Conservation (phyloP, 2,329 filamentous ascomycete species). For the Aureobasidium leucospermi region DNA sequence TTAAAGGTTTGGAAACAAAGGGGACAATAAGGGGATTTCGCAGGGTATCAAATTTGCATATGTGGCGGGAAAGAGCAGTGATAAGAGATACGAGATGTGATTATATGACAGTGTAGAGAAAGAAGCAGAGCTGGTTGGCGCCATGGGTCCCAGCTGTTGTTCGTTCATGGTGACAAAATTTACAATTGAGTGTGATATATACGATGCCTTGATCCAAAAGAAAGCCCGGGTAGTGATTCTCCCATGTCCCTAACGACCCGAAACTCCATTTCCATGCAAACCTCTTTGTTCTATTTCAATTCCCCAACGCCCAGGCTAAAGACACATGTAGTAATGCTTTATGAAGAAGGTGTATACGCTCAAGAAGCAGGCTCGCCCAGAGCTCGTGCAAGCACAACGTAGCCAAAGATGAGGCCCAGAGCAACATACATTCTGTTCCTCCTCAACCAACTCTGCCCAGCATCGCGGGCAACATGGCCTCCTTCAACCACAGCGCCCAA, state of each 20-base stretch:
- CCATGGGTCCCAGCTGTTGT: no score
- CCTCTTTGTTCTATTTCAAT: no score
- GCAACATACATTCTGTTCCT: constrained; percentile 71
- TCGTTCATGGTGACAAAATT: background rate
- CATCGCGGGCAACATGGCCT: constrained; percentile 64
- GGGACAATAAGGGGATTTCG: no score
- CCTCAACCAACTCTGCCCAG: constrained; percentile 73
- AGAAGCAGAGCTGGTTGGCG: no score
- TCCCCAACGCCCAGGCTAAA: constrained; percentile 18
- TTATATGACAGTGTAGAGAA: no score
- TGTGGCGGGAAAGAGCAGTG: no score
- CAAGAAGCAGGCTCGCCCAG: constrained; percentile 41
- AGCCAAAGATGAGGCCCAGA: constrained; percentile 65
- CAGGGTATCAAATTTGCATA: no score
- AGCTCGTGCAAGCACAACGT: constrained; percentile 73
- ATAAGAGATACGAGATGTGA: no score
- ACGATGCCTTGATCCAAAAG: background rate
- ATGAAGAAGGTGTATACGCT: background rate
- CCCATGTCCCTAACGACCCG: background rate
- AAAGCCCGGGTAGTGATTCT: no score
- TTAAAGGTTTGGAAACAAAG: background rate
- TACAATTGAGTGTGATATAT: background rate
- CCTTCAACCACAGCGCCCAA: constrained; percentile 68
- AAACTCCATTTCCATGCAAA: constrained; percentile 1
- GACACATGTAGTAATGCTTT: background rate